Percentiles rank a stretch among this genome's conserved stretches.
Evolutionary conservation across 2,329 filamentous ascomycete species (phyloP).

Genomic region (Diaporthe humulicola): DNA sequence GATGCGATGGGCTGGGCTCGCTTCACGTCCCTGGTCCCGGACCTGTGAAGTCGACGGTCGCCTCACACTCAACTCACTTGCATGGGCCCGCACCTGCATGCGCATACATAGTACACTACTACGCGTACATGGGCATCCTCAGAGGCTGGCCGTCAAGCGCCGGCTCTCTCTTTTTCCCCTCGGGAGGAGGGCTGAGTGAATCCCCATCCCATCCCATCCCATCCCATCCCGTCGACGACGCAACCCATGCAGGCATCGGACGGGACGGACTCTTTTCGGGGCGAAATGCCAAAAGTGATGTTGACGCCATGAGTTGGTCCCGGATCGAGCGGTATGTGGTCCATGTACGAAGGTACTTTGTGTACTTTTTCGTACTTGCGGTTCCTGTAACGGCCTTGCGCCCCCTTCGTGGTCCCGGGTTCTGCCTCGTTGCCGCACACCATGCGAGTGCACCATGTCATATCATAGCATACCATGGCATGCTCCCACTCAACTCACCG

Average conservation of each 20-base stretch:
- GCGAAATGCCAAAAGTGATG: background rate
- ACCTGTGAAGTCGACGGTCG: conserved; percentile 4
- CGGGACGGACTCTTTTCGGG: conserved; percentile 5
- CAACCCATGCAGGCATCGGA: conserved; percentile 9
- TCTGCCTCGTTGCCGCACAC: background rate
- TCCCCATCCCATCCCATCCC: background rate
- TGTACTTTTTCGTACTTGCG: background rate
- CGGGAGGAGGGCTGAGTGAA: background rate
- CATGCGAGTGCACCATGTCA: conserved; percentile 9
- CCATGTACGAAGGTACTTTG: background rate
- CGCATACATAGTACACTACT: background rate
- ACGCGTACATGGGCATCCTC: background rate
- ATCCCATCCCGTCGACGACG: background rate
- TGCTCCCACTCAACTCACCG: conserved; percentile 7
- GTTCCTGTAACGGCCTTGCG: background rate
- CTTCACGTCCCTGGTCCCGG: background rate
- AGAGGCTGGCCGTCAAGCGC: background rate
- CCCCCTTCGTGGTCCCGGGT: background rate
- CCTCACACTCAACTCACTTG: conserved; percentile 11
- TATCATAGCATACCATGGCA: conserved; percentile 11
- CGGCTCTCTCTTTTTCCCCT: background rate
- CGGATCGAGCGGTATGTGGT: conserved; percentile 16
- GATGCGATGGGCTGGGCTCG: background rate
- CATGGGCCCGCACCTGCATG: conserved; percentile 10
- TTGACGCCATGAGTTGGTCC: background rate